These are phyloP conservation scores for Coemansia sp. DNA, from an alignment of 192 early-diverging fungal genomes.

Conservation along the genomic window DNA sequence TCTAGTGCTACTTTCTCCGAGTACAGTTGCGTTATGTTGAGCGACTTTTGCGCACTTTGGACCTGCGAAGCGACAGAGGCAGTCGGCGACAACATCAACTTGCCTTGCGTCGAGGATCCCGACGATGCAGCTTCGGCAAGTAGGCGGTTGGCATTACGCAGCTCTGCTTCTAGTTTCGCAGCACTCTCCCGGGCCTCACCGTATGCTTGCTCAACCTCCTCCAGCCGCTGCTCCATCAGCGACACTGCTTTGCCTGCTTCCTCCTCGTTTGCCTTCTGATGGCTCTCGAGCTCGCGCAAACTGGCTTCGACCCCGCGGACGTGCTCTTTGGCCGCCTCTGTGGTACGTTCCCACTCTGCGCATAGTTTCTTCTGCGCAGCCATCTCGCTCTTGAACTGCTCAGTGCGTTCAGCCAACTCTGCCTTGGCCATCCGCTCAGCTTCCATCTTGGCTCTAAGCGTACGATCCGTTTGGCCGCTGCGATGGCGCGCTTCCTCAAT, in stretches of 20 bases:
- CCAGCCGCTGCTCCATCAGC: slow-evolving; percentile 45
- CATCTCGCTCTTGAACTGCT: slow-evolving; percentile 70
- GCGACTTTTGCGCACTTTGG: slow-evolving; percentile 47
- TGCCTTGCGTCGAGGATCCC: neutral
- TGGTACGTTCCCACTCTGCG: slow-evolving; percentile 61
- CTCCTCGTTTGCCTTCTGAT: slow-evolving; percentile 41
- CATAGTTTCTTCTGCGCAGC: slow-evolving; percentile 63
- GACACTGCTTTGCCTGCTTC: slow-evolving; percentile 29
- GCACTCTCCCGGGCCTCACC: neutral
- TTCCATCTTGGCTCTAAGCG: slow-evolving; percentile 58
- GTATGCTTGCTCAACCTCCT: slow-evolving; percentile 43
- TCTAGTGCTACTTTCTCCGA: slow-evolving; percentile 60
- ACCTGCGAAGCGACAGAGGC: slow-evolving; percentile 52
- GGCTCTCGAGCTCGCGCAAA: slow-evolving; percentile 53
- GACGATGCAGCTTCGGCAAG: slow-evolving; percentile 12
- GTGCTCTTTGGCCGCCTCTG: slow-evolving; percentile 56
- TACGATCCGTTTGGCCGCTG: slow-evolving; percentile 38
- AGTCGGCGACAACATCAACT: slow-evolving; percentile 56
- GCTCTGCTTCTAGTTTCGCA: slow-evolving; percentile 18
- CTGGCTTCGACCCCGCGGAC: slow-evolving; percentile 57
- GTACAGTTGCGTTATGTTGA: slow-evolving; percentile 67
- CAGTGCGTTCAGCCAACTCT: slow-evolving; percentile 57
- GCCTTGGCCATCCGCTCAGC: slow-evolving; percentile 53
- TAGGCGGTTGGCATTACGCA: slow-evolving; percentile 34
- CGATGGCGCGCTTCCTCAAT: slow-evolving; percentile 52